A percentile compares a stretch with the other conserved stretches of the same genome.
Evolutionary conservation across 805 yeast genomes (phyloP).

Genomic region (Ogataea siamensis): DNA sequence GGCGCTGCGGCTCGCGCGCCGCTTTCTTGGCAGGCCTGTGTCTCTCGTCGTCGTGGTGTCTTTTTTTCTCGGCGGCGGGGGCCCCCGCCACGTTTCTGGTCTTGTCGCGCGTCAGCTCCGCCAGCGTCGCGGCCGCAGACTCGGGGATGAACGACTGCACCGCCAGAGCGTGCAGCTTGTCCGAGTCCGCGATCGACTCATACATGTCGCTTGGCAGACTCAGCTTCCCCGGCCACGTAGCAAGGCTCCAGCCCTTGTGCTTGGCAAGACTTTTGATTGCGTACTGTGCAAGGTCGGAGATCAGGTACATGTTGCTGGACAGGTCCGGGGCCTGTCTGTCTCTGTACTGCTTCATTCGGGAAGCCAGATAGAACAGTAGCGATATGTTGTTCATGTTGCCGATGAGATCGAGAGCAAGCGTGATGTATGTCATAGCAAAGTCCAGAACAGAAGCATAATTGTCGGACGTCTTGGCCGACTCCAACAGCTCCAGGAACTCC

Average conservation of each 20-base stretch:
- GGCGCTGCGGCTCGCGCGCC: conserved; percentile 37
- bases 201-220: conserved; percentile 69
- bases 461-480: conserved; percentile 19
- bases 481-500: conserved; percentile 49
- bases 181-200: conserved; percentile 53
- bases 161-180: conserved; percentile 56
- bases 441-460: conserved; percentile 40
- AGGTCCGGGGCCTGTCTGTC: conserved; percentile 39
- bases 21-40: conserved; percentile 23
- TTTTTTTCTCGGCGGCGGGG: conserved; percentile 1
- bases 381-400: conserved; percentile 68
- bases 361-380: conserved; percentile 69
- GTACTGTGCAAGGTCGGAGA: conserved; percentile 74
- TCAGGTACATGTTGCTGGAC: conserved; percentile 49
- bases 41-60: conserved; percentile 24
- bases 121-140: conserved; percentile 38
- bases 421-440: conserved; percentile 58
- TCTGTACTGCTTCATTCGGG: conserved; percentile 73
- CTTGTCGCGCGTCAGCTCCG: conserved; percentile 28
- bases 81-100: conserved; percentile 12
- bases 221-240: conserved; percentile 80
- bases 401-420: conserved; percentile 57
- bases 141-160: conserved; percentile 57
- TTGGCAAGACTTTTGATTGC: conserved; percentile 58
- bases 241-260: conserved; percentile 61